These are phyloP conservation scores for Backusella parvicylindrica DNA, from an alignment of 192 early-diverging fungal species.

Conservation along the genomic window DNA sequence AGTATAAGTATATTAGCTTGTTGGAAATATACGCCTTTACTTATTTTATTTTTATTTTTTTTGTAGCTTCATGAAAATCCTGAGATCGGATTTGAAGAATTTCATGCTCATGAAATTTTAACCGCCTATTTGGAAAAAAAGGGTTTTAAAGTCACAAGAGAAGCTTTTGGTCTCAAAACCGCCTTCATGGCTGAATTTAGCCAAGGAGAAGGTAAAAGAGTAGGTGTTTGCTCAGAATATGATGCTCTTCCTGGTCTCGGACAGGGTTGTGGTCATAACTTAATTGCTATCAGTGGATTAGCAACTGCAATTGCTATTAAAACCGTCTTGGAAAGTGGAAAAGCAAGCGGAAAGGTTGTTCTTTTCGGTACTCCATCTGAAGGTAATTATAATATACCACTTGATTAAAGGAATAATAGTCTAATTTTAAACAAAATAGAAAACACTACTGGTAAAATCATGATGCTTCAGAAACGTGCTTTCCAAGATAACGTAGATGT, in stretches of 20 bases:
- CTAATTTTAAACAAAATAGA: conserved; percentile 32
- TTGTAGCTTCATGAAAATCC: conserved; percentile 53
- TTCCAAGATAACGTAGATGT: conserved; percentile 66
- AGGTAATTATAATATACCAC: conserved; percentile 20
- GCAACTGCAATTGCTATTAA: conserved; percentile 55
- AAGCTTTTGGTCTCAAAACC: conserved; percentile 65
- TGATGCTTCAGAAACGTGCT: conserved; percentile 60
- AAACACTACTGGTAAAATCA: conserved; percentile 68
- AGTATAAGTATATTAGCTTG: not conserved
- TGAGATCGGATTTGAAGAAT: conserved; percentile 56
- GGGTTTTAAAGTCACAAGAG: conserved; percentile 60
- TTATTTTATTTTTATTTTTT: not conserved
- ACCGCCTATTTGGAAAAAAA: conserved; percentile 59
- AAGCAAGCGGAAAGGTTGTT: conserved; percentile 52
- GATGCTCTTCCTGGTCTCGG: conserved; percentile 63
- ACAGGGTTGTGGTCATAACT: conserved; percentile 67
- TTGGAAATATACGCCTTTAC: not conserved
- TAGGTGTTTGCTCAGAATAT: conserved; percentile 57
- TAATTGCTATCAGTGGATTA: conserved; percentile 67
- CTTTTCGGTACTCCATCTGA: conserved; percentile 80
- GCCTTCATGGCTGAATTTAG: conserved; percentile 71
- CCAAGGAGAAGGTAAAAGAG: conserved; percentile 38
- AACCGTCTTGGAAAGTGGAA: conserved; percentile 36
- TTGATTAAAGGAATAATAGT: not conserved
- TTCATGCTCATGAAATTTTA: conserved; percentile 60